A percentile compares a stretch with the other conserved stretches of the same genome.
phyloP scores from a whole-genome alignment of 164 flowering plant species.

The Magnolia changhungtana region DNA sequence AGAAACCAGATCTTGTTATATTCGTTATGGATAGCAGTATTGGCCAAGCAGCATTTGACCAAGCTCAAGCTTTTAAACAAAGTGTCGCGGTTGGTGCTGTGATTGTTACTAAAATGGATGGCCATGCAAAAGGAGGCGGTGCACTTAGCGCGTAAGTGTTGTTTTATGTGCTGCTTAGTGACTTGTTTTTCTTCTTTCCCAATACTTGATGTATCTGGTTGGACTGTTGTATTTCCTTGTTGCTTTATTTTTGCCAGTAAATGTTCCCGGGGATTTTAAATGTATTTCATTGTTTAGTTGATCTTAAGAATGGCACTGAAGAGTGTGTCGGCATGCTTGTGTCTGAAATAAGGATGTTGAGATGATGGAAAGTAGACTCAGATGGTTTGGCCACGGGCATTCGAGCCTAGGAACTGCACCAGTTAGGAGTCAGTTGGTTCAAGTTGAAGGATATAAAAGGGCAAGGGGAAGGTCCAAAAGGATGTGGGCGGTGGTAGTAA shows the following conservation, averaged over 20 bases:
- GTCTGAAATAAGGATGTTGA: neutral
- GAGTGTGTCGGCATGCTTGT: neutral
- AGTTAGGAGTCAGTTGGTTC: too few species aligned
- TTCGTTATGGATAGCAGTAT: constrained; percentile 99
- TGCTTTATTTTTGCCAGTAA: too few species aligned
- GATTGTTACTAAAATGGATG: constrained; percentile 48
- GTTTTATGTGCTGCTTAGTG: neutral
- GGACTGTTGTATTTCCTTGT: neutral
- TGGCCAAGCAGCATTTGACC: constrained; percentile 99
- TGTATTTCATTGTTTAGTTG: neutral
- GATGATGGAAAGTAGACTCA: neutral
- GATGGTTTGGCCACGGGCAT: neutral
- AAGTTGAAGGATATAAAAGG: too few species aligned
- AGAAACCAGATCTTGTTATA: constrained; percentile 98
- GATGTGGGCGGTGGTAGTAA: too few species aligned
- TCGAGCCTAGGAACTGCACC: neutral
- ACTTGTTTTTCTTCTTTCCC: neutral
- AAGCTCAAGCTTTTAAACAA: constrained; percentile 96
- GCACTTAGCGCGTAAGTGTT: constrained; percentile 37
- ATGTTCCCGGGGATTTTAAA: neutral
- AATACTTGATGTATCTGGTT: neutral
- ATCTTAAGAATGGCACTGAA: neutral
- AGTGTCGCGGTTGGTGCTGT: constrained; percentile 99
- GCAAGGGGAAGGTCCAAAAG: too few species aligned
- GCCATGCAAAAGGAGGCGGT: constrained; percentile 44